Base-by-base conservation (phyloP, 2,329 filamentous ascomycete species). In the Arachnomyces sp. region DNA sequence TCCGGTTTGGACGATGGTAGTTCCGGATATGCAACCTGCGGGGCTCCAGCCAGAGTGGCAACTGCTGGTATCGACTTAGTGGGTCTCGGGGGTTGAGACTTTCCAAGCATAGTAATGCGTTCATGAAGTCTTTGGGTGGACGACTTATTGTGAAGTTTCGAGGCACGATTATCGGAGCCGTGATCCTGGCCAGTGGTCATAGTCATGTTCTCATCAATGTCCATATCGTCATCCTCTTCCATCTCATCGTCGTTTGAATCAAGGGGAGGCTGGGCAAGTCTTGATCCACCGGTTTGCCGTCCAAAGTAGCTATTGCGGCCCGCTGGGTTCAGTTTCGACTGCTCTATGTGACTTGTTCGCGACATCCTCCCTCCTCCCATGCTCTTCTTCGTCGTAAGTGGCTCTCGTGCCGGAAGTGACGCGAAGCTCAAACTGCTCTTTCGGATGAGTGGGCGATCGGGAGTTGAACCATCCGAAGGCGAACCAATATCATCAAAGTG, bases 341-440 rank as follows among this genome's bases (percentile, higher is more conserved):
- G 74, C 38, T 94, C 85, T 28, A 89, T 59, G 49, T 94, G 82
- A 54, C 86, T 94, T 5, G 79, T 84, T 44, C 85, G 74, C 15
- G 86, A 89, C 38, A 77, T 66, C 36, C 85, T 74, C 14, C 75
- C 73, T 33, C 74, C 60, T 12, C 81, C 88, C 54, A 88, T 77
- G 58, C 84, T 93, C 65, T 89, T 90, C 60, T 93, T 93, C 12
- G 77, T 77, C 25, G 80, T 79, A 38, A 96, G 70, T 28, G 90
- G 90, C 55, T 96, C 90, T 45, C 92, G 77, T 2, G 90, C 89
- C 20, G 92, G 92, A 9, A 98, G 71, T 13, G 92, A 87, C 29
- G 92, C 87, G 65, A 98, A 96, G 43, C 84, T 94, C 44, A 98
- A 73, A 59, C 90, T 96, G 64, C 89, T 94, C 71, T 96, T 96